These are phyloP conservation scores for Periconia sp. DNA, from an alignment of 2,329 filamentous ascomycete genomes.

Conservation along the genomic window DNA sequence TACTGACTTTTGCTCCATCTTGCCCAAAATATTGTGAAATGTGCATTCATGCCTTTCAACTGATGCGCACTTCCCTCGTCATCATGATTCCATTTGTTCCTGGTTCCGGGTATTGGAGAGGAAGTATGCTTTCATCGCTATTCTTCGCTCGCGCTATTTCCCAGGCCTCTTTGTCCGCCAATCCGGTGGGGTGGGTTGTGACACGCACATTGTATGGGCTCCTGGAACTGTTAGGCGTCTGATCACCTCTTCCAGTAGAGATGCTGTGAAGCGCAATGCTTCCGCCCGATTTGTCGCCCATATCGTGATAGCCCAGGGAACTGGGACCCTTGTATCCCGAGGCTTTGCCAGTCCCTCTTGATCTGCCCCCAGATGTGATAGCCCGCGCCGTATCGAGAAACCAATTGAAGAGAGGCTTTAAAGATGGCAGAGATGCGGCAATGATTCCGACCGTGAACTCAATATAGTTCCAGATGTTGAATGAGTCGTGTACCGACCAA, in stretches of 20 bases:
- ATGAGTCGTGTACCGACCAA: conserved; percentile 45
- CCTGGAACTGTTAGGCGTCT: conserved; percentile 1
- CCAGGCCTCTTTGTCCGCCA: conserved; percentile 26
- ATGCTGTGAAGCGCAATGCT: conserved; percentile 22
- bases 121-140: conserved; percentile 24
- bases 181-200: conserved; percentile 14
- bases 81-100: conserved; percentile 22
- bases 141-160: conserved; percentile 20
- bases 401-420: conserved; percentile 45
- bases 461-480: conserved; percentile 55
- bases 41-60: too few species aligned
- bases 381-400: conserved; percentile 37
- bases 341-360: conserved; percentile 15
- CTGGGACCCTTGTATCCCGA: conserved; percentile 16
- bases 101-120: conserved; percentile 13
- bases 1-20: too few species aligned
- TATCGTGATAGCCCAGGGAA: conserved; percentile 28
- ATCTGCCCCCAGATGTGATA: conserved; percentile 22
- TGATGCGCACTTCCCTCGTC: conserved; percentile 26
- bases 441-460: conserved; percentile 54
- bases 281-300: conserved; percentile 15
- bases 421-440: conserved; percentile 50
- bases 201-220: conserved; percentile 25
- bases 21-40: too few species aligned
- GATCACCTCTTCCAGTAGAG: conserved; percentile 7